Base-by-base conservation (phyloP, 306 rosid genomes). In the Rosa multiflora region DNA sequence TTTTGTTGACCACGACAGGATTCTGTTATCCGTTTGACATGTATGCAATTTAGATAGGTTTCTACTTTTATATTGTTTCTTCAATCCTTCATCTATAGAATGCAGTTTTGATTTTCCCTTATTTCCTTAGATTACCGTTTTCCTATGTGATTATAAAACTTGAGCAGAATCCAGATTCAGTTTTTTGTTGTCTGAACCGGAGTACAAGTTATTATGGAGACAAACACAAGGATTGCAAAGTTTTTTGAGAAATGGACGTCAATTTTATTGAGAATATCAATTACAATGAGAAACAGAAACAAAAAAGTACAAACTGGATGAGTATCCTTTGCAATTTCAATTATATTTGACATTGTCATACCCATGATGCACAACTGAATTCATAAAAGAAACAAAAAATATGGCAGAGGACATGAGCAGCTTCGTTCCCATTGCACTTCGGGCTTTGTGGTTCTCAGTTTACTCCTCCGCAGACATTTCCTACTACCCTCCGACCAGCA, bases 401-500 rank as follows among this genome's bases (percentile, higher is more conserved):
- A 37, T 35, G 32, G 35, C 64, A 4, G 8, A 17, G 5, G 64
- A 14, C 44, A 29, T 29, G 37, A 20, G 35, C 67, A 53, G 35
- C 76, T 73, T 37, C 47, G 12, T 26, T 64, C 44, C 20, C 21
- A 21, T 12, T 53, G 69, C 69, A 17, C 6, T 26, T 18, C n/a
- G 37, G 5, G 12, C 35, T 49, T 29, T 29, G 64, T 35, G 35
- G 17, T 18, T 1, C 48, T 5, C 4, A 62, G 81, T 79, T 83
- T 87, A 83, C 76, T 81, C 84, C 94, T 64, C 23, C 21, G 88
- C 87, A 81, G 76, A 63, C 98, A 89, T 83, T 95, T 95, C 86
- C 96, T 84, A 82, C 56, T 74, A 58, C 89, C 93, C 77, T 90
- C 94, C 1, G 97, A 84, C 81, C 90, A 87, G 90, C 99, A 95